Evolutionary conservation across 495 filamentous ascomycete species (phyloP).

Genomic region (Penicillium waksmanii): DNA sequence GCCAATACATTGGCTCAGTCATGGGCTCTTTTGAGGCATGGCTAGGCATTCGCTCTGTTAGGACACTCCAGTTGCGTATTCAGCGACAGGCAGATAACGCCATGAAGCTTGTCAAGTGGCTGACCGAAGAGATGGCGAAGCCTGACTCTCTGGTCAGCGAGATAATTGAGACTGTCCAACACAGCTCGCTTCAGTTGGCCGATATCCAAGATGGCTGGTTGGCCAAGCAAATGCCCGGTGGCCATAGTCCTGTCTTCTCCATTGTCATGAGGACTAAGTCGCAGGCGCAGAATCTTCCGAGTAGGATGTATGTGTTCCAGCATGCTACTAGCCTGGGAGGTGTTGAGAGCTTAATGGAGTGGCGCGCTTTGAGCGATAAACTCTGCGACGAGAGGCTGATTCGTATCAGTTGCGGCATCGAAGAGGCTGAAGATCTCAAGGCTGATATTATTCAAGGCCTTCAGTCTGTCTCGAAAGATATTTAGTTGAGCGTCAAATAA

Average conservation of each 20-base stretch:
- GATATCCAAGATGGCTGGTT: constrained; percentile 62
- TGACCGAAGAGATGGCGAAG: constrained; percentile 51
- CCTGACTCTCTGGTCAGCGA: constrained; percentile 43
- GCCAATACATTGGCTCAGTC: constrained; percentile 74
- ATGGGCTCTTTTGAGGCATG: constrained; percentile 90
- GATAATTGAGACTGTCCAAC: constrained; percentile 61
- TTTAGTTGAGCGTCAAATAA: no score
- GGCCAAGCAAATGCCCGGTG: constrained; percentile 83
- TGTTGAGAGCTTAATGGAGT: constrained; percentile 82
- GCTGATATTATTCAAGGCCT: constrained; percentile 16
- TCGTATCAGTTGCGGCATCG: constrained; percentile 20
- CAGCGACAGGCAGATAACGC: constrained; percentile 70
- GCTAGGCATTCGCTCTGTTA: constrained; percentile 79
- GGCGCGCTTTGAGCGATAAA: constrained; percentile 61
- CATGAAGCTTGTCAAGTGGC: constrained; percentile 68
- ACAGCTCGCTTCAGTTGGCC: constrained; percentile 72
- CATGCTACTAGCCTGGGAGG: constrained; percentile 92
- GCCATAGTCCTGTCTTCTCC: constrained; percentile 84
- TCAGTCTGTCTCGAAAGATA: no score
- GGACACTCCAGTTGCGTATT: constrained; percentile 83
- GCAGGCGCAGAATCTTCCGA: constrained; percentile 70
- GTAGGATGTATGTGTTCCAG: constrained; percentile 67
- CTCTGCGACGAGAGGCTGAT: constrained; percentile 10
- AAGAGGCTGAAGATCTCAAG: constrained; percentile 22
- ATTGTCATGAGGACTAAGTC: constrained; percentile 61